Evolutionary conservation across 1,284 basidiomycete genomes (phyloP), one percentile per base, ranked within the genome.

Genomic region (Grifola frondosa): DNA sequence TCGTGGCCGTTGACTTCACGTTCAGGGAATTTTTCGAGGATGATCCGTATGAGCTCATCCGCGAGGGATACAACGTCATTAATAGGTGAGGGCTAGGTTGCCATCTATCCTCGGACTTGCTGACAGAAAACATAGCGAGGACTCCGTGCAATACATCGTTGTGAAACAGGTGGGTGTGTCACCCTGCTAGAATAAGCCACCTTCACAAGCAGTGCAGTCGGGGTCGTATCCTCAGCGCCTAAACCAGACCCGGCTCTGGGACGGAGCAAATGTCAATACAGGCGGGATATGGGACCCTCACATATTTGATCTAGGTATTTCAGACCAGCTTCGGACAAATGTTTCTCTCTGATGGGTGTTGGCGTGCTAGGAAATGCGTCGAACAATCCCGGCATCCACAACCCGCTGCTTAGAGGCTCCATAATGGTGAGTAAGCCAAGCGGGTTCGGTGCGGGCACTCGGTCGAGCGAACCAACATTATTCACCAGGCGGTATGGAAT

Each of bases 21-120:
- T 28, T 28, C 11, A 60, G 63, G 62, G 64, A 63, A 30, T 64
- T 64, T 46, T 60, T 55, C 23, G 60, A 64, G 19, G 62, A 60
- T 28, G 59, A 64, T 33, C 63, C 63, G 0, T 58, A 58, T 34
- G 40, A 45, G 13, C 49, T 64, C 5, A 56, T 66, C 15, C 45
- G 51, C 11, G 38, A 56, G 17, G 57, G 58, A 31, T 59, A 64
- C 56, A 42, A 57, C 47, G 52, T 60, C 24, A 57, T 58, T 43
- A 58, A 58, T 38, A 60, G 57, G 58, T 58, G 35, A 12, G 49
- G 15, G 22, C 16, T 3, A 21, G 6, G 32, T 13, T 12, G 10
- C 4, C n/a, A 21, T 25, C 21, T 9, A 11, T 21, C 26, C 15
- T 8, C n/a, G 34, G 6, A 3, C 22, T 12, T 8, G 39, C 46